Conservation (phyloP, 2,329 filamentous ascomycete species). For the Claviceps lovelessii region DNA sequence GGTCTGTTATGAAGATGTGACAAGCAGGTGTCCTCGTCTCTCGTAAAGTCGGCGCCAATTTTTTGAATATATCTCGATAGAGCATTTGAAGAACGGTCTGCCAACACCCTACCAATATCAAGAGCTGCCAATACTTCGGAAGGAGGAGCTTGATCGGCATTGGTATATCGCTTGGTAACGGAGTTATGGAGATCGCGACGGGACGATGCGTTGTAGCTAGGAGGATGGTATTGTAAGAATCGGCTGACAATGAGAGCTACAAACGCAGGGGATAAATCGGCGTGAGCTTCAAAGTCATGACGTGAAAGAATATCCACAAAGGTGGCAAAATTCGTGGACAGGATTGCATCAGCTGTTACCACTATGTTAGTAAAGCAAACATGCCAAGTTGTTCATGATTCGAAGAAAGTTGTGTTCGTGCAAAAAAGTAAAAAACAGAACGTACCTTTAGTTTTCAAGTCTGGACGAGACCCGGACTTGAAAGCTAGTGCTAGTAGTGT, state of each 20-base stretch:
- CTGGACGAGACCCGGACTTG: constrained; percentile 63
- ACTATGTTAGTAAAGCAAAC: constrained; percentile 10
- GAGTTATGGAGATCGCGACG: constrained; percentile 56
- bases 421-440: constrained; percentile 10
- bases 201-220: constrained; percentile 65
- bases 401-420: no score
- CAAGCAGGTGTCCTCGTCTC: constrained; percentile 54
- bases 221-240: constrained; percentile 73
- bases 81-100: constrained; percentile 39
- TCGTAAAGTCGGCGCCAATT: constrained; percentile 60
- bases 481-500: constrained; percentile 79
- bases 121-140: constrained; percentile 56
- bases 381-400: background rate
- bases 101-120: constrained; percentile 52
- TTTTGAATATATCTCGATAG: constrained; percentile 57
- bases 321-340: constrained; percentile 62
- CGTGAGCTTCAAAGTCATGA: constrained; percentile 46
- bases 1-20: constrained; percentile 39
- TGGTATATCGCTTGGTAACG: constrained; percentile 53
- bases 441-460: constrained; percentile 78
- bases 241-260: constrained; percentile 72
- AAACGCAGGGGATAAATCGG: constrained; percentile 53
- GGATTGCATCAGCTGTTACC: constrained; percentile 65
- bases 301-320: constrained; percentile 66
- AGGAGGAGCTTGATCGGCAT: constrained; percentile 49